Evolutionary conservation across 2,329 filamentous ascomycete species (phyloP).

Genomic region (Neopestalotiopsis sp.): DNA sequence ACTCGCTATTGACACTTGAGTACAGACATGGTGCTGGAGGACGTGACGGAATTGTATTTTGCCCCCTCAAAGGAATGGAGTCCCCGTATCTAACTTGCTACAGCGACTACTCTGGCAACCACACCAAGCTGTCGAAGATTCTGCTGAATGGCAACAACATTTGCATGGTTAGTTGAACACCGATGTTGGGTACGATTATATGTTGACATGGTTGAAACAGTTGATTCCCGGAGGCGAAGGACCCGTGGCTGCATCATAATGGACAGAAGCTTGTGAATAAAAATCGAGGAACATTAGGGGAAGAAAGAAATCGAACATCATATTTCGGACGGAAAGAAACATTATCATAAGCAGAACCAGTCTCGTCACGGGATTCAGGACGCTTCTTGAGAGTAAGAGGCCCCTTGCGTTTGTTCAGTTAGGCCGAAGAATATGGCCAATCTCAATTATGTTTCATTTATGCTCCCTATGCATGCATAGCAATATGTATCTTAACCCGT

Average conservation of each 20-base stretch:
- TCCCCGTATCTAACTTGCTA: slow-evolving; percentile 27
- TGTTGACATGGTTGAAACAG: slow-evolving; percentile 44
- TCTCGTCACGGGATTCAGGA: neutral
- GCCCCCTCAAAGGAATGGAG: neutral
- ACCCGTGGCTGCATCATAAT: slow-evolving; percentile 50
- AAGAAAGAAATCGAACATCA: neutral
- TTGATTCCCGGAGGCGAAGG: slow-evolving; percentile 82
- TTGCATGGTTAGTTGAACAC: slow-evolving; percentile 79
- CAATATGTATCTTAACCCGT: neutral
- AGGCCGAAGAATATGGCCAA: neutral
- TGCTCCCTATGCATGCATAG: slow-evolving; percentile 10
- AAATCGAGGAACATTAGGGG: neutral
- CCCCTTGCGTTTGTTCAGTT: neutral
- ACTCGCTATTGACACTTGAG: neutral
- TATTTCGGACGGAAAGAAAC: neutral
- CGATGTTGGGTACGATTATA: neutral
- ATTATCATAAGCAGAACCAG: neutral
- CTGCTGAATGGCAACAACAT: slow-evolving; percentile 97
- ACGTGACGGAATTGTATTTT: slow-evolving; percentile 90
- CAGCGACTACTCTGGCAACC: slow-evolving; percentile 89
- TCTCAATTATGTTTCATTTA: slow-evolving; percentile 11
- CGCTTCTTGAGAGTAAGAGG: neutral
- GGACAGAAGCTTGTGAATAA: neutral
- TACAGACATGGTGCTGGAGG: slow-evolving; percentile 95
- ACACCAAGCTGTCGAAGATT: slow-evolving; percentile 92